Conservation (phyloP, 352 stramenopile species). For the Achlya hypogyna region DNA sequence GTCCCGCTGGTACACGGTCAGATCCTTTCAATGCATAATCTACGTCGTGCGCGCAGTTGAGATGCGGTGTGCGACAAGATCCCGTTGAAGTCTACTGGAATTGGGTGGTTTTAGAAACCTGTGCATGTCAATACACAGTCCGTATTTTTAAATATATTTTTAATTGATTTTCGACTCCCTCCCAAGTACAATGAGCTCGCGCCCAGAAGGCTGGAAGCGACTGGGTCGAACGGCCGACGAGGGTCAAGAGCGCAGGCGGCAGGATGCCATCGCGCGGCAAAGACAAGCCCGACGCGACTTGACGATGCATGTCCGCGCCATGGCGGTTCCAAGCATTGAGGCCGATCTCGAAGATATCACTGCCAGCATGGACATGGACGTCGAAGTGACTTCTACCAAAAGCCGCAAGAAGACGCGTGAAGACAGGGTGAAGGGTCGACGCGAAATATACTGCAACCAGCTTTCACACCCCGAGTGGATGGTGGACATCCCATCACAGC, state of each 20-base stretch:
- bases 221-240: conserved; percentile 13
- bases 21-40: no score
- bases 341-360: conserved; percentile 27
- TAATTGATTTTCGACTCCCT: no score
- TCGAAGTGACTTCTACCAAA: conserved; percentile 29
- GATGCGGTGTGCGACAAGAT: no score
- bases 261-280: conserved; percentile 54
- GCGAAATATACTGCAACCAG: conserved; percentile 58
- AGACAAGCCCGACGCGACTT: conserved; percentile 67
- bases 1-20: no score
- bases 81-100: no score
- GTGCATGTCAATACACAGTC: no score
- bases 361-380: conserved; percentile 22
- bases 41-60: no score
- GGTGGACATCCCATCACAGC: conserved; percentile 66
- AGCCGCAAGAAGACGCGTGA: conserved; percentile 43
- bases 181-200: conserved; percentile 6
- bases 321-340: conserved; percentile 28
- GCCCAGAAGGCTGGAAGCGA: conserved; percentile 16
- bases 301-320: conserved; percentile 57
- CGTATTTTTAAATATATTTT: no score
- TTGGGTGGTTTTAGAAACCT: no score
- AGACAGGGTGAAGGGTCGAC: conserved; percentile 60
- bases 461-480: conserved; percentile 87
- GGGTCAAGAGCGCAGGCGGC: conserved; percentile 30